Percentiles rank a stretch among this genome's conserved stretches.
These are phyloP conservation scores for Lactarius hatsudake DNA, from an alignment of 768 basidiomycete species.

Conservation along the genomic window DNA sequence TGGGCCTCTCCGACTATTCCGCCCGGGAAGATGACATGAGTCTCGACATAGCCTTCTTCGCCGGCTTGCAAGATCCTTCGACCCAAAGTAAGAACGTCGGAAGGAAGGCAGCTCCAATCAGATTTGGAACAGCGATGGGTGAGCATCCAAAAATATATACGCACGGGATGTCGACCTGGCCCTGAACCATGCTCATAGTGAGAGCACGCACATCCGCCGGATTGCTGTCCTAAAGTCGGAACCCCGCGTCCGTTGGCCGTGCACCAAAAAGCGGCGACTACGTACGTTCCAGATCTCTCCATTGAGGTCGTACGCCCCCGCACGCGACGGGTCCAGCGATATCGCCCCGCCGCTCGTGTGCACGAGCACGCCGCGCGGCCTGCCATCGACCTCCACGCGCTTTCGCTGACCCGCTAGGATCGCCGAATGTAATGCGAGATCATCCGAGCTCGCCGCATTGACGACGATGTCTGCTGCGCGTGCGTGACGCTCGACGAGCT, in stretches of 20 bases:
- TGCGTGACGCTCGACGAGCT: too few relatives aligned
- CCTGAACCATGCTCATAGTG: background rate
- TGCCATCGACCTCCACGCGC: background rate
- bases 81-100: too few relatives aligned
- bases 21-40: background rate
- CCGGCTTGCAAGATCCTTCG: conserved; percentile 2
- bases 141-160: background rate
- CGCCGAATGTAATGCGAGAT: background rate
- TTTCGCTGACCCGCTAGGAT: background rate
- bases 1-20: background rate
- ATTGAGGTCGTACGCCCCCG: background rate
- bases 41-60: background rate
- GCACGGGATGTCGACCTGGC: background rate
- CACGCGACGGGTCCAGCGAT: background rate
- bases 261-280: background rate
- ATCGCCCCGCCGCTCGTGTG: background rate
- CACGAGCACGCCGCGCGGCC: too few relatives aligned
- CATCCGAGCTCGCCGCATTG: background rate
- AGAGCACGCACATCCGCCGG: background rate
- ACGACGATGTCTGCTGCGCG: background rate
- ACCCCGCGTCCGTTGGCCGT: background rate
- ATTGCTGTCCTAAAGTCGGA: background rate
- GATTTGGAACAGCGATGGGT: background rate
- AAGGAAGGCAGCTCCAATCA: too few relatives aligned
- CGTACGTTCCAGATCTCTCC: background rate